phyloP scores from a whole-genome alignment of 768 basidiomycete genomes.

The Russula foetens region DNA sequence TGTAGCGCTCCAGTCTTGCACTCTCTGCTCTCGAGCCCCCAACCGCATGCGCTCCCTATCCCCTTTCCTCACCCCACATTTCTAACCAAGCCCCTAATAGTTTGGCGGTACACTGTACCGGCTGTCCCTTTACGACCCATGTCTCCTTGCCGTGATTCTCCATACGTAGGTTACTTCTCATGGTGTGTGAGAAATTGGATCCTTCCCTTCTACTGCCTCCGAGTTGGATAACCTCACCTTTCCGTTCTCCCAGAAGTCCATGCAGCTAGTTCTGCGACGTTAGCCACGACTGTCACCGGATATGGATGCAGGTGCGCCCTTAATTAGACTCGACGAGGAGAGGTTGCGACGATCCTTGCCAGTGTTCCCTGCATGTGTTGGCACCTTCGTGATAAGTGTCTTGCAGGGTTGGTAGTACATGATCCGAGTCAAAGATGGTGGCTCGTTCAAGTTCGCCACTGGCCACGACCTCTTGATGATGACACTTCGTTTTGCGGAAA shows the following conservation, averaged over 20 bases:
- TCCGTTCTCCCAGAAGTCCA: background rate
- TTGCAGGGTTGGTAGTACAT: background rate
- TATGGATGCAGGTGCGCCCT: background rate
- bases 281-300: background rate
- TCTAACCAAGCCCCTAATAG: background rate
- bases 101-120: background rate
- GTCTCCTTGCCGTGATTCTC: background rate
- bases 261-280: background rate
- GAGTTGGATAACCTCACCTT: background rate
- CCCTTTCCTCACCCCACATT: background rate
- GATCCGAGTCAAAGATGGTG: background rate
- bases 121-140: background rate
- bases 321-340: conserved; percentile 7
- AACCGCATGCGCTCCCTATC: background rate
- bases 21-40: background rate
- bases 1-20: background rate
- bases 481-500: no score
- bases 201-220: conserved; percentile 5
- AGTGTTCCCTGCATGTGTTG: no score
- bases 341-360: background rate
- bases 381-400: background rate
- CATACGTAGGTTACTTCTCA: background rate
- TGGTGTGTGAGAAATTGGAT: background rate
- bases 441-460: no score
- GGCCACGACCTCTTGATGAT: no score